A percentile compares a stretch with the other conserved stretches of the same genome.
phyloP scores from a whole-genome alignment of 176 grass and related monocot genomes.

The Tillandsia leiboldiana region DNA sequence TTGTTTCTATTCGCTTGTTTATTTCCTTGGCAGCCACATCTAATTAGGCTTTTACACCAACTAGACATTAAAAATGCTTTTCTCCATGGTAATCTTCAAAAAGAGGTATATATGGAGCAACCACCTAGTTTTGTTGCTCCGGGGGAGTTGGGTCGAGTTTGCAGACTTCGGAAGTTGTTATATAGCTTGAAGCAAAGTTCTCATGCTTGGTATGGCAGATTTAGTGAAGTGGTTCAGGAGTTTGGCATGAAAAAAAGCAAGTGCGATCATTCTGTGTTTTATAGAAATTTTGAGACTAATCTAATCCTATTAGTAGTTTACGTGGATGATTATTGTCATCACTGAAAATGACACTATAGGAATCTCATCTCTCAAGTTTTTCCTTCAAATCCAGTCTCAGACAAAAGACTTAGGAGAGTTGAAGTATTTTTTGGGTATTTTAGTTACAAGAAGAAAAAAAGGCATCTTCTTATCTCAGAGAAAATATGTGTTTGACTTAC shows the following conservation, averaged over 20 bases:
- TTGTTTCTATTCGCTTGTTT: background rate
- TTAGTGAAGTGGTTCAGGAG: background rate
- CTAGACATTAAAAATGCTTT: too few relatives aligned
- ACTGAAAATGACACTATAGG: background rate
- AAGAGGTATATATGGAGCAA: too few relatives aligned
- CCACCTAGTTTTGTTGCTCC: constrained; percentile 2
- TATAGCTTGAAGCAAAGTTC: background rate
- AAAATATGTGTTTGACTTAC: background rate
- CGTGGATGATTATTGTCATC: background rate
- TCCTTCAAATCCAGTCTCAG: background rate
- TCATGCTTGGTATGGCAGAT: background rate
- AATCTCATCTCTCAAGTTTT: background rate
- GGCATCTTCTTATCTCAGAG: background rate
- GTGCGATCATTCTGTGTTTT: background rate
- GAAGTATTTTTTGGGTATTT: background rate
- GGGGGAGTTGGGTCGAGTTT: background rate
- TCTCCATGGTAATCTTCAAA: too few relatives aligned
- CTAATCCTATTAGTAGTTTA: background rate
- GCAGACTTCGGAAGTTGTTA: background rate
- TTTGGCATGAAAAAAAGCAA: background rate
- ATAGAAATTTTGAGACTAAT: background rate
- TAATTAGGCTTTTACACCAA: background rate
- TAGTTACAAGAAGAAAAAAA: background rate
- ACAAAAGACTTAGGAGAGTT: background rate
- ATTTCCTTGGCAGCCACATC: background rate